phyloP scores from a whole-genome alignment of 352 stramenopile species.

The Globisporangium nunn region DNA sequence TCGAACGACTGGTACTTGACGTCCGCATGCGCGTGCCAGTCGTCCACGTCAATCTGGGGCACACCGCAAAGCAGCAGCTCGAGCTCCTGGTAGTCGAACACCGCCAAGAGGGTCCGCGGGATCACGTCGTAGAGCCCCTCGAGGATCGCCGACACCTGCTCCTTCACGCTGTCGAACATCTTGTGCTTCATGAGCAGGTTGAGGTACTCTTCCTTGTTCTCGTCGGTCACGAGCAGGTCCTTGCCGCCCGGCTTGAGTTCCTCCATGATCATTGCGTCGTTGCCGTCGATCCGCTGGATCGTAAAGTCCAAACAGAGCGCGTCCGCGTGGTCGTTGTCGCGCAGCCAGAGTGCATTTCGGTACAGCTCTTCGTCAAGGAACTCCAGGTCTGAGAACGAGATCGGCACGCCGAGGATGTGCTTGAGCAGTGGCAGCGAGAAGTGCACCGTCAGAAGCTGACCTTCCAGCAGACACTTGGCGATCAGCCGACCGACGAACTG shows the following conservation, averaged over 20 bases:
- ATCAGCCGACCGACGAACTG: slow-evolving; percentile 73
- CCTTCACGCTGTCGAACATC: slow-evolving; percentile 87
- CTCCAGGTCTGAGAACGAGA: slow-evolving; percentile 82
- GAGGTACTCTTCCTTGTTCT: slow-evolving; percentile 96
- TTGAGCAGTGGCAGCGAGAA: slow-evolving; percentile 79
- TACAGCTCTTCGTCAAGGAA: slow-evolving; percentile 80
- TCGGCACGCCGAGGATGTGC: slow-evolving; percentile 74
- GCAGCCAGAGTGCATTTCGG: slow-evolving; percentile 56
- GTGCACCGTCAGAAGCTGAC: slow-evolving; percentile 68
- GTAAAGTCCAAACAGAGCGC: slow-evolving; percentile 71
- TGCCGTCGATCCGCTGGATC: slow-evolving; percentile 38
- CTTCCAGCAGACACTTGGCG: slow-evolving; percentile 70
- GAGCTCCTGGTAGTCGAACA: slow-evolving; percentile 94
- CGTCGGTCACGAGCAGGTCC: slow-evolving; percentile 89
- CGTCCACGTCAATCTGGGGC: slow-evolving; percentile 85
- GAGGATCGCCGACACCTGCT: slow-evolving; percentile 89
- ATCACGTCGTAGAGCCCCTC: slow-evolving; percentile 91
- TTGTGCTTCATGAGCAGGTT: slow-evolving; percentile 91
- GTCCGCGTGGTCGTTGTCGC: slow-evolving; percentile 58
- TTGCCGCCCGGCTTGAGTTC: slow-evolving; percentile 90
- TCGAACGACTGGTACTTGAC: slow-evolving; percentile 74
- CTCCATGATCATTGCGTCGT: slow-evolving; percentile 46
- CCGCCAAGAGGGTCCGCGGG: slow-evolving; percentile 73
- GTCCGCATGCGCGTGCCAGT: slow-evolving; percentile 85
- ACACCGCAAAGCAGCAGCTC: slow-evolving; percentile 92